Percentiles rank a stretch among this genome's conserved stretches.
Evolutionary conservation across 75 land plant genomes (phyloP).

Genomic region (Picea glauca): DNA sequence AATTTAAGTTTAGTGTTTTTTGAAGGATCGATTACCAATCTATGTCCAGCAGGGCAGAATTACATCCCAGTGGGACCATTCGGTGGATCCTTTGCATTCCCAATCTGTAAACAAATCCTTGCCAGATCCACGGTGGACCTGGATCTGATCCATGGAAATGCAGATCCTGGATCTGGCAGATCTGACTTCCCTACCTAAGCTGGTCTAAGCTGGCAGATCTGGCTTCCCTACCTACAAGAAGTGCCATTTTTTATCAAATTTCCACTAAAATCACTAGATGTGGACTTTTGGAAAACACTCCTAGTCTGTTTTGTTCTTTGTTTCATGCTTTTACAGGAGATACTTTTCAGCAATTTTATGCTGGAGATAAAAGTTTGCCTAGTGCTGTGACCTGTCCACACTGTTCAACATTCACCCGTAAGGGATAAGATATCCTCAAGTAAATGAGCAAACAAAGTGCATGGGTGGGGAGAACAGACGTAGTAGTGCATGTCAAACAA

Average conservation of each 20-base stretch:
- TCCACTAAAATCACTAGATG: neutral
- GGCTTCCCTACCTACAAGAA: too few species aligned
- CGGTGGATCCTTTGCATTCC: neutral
- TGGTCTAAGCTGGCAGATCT: neutral
- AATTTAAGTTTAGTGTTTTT: too few species aligned
- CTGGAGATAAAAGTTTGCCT: neutral
- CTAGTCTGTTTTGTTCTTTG: neutral
- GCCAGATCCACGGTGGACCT: neutral
- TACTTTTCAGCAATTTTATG: neutral
- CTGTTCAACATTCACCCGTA: neutral
- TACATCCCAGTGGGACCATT: too few species aligned
- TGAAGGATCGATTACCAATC: neutral
- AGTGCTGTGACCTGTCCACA: neutral
- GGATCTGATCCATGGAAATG: neutral
- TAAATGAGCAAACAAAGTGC: neutral
- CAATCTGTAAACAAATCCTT: neutral
- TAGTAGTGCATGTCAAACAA: neutral
- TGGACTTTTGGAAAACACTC: neutral
- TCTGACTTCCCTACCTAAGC: neutral
- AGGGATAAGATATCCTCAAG: neutral
- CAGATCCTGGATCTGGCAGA: neutral
- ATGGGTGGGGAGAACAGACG: neutral
- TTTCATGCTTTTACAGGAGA: neutral
- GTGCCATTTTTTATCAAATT: neutral
- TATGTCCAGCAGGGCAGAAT: neutral